These are phyloP conservation scores for Pythium chondricola DNA, from an alignment of 352 stramenopile species.

Conservation along the genomic window DNA sequence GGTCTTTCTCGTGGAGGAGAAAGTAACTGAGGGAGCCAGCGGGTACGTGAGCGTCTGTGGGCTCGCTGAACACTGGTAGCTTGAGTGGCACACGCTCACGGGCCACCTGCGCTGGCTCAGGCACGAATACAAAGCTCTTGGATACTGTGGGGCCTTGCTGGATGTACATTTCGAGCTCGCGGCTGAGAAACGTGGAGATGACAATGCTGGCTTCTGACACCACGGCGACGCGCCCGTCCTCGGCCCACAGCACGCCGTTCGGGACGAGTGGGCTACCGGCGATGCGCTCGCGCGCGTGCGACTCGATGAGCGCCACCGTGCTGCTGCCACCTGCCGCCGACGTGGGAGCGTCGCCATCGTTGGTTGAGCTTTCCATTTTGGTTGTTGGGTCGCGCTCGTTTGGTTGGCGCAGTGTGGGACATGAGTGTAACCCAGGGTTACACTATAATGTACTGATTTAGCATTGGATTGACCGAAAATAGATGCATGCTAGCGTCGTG, in stretches of 20 bases:
- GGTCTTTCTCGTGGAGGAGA: conserved; percentile 54
- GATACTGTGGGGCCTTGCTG: conserved; percentile 67
- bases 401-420: too few species aligned
- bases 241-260: conserved; percentile 56
- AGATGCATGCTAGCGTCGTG: too few species aligned
- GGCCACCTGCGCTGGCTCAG: conserved; percentile 20
- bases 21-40: conserved; percentile 47
- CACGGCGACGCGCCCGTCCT: conserved; percentile 66
- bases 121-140: conserved; percentile 79
- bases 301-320: conserved; percentile 2
- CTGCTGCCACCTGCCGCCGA: too few species aligned
- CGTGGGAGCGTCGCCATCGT: neutral
- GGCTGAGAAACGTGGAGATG: conserved; percentile 72
- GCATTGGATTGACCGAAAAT: too few species aligned
- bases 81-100: conserved; percentile 45
- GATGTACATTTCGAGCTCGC: conserved; percentile 78
- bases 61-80: conserved; percentile 42
- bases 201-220: conserved; percentile 71
- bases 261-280: conserved; percentile 62
- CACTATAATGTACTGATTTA: too few species aligned
- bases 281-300: conserved; percentile 58
- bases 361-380: too few species aligned
- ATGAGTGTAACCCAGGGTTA: too few species aligned
- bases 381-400: too few species aligned
- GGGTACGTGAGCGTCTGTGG: conserved; percentile 9